Percentiles rank a stretch among this genome's conserved stretches.
These are phyloP conservation scores for Pythium guiyangense DNA, from an alignment of 352 stramenopile species.

Conservation along the genomic window DNA sequence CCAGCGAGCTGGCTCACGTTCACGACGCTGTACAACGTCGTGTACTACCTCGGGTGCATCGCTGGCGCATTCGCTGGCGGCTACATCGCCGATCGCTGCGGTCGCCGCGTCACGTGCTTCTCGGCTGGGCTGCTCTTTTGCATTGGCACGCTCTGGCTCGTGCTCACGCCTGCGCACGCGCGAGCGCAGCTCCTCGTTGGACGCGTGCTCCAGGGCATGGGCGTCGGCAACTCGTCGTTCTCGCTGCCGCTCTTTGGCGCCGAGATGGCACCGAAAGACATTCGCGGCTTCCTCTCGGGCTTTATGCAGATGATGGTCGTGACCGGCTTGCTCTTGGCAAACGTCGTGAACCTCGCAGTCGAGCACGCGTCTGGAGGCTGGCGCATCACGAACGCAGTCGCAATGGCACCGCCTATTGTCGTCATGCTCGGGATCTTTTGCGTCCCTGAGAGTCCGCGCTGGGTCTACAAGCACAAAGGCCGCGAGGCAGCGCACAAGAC, in stretches of 20 bases:
- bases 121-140: conserved; percentile 31
- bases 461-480: conserved; percentile 39
- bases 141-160: conserved; percentile 28
- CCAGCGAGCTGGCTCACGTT: conserved; percentile 38
- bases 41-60: conserved; percentile 41
- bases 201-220: conserved; percentile 34
- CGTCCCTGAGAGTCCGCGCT: conserved; percentile 47
- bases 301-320: conserved; percentile 45
- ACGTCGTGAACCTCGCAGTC: conserved; percentile 27
- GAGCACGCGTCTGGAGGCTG: conserved; percentile 23
- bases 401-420: conserved; percentile 26
- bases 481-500: conserved; percentile 18
- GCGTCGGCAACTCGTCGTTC: conserved; percentile 42
- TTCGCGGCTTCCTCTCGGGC: conserved; percentile 30
- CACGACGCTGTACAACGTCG: conserved; percentile 35
- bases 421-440: conserved; percentile 41
- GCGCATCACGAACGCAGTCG: conserved; percentile 25
- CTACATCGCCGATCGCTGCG: conserved; percentile 27
- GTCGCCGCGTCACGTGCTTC: conserved; percentile 35
- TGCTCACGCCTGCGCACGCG: conserved; percentile 11
- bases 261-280: conserved; percentile 37
- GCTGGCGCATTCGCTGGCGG: conserved; percentile 24
- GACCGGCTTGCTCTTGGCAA: conserved; percentile 33
- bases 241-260: conserved; percentile 37
- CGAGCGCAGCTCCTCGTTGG: conserved; percentile 23